Percentiles rank a stretch among this genome's conserved stretches.
Conservation (phyloP, 2,329 filamentous ascomycete genomes). For the Pyrenophora teres region DNA sequence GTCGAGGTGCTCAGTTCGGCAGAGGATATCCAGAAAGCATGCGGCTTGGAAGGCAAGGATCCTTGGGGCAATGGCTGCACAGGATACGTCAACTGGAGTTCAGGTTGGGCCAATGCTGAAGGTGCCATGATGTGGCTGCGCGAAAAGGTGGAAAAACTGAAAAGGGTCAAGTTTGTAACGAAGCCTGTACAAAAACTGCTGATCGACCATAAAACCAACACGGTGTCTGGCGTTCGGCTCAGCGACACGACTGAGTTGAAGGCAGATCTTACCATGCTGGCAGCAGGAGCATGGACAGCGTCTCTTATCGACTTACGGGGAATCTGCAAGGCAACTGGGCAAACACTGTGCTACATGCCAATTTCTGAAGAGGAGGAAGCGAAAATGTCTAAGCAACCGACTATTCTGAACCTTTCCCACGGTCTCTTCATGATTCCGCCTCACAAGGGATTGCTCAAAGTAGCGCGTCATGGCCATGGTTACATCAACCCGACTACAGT, state of each 20-base stretch:
- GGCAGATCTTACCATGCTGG: conserved; percentile 77
- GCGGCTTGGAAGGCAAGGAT: conserved; percentile 50
- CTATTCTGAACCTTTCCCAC: conserved; percentile 71
- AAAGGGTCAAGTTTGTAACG: conserved; percentile 57
- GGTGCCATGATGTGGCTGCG: conserved; percentile 69
- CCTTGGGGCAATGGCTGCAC: conserved; percentile 56
- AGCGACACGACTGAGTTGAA: conserved; percentile 55
- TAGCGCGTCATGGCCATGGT: conserved; percentile 57
- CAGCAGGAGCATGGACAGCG: conserved; percentile 86
- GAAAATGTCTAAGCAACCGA: conserved; percentile 67
- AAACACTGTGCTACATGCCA: conserved; percentile 76
- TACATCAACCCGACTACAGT: conserved; percentile 55
- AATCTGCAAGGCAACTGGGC: conserved; percentile 78
- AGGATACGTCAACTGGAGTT: conserved; percentile 74
- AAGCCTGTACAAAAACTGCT: conserved; percentile 55
- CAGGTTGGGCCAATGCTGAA: conserved; percentile 82
- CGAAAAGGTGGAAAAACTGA: conserved; percentile 58
- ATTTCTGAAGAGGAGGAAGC: conserved; percentile 74
- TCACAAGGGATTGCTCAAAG: conserved; percentile 50
- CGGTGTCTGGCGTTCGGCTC: conserved; percentile 65
- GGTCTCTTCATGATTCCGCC: conserved; percentile 79
- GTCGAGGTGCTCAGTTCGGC: conserved; percentile 47
- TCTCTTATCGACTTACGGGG: conserved; percentile 77
- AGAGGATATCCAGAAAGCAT: conserved; percentile 47
- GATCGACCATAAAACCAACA: conserved; percentile 42